phyloP scores from a whole-genome alignment of 305 asterid genomes.

The Fraxinus albicans region DNA sequence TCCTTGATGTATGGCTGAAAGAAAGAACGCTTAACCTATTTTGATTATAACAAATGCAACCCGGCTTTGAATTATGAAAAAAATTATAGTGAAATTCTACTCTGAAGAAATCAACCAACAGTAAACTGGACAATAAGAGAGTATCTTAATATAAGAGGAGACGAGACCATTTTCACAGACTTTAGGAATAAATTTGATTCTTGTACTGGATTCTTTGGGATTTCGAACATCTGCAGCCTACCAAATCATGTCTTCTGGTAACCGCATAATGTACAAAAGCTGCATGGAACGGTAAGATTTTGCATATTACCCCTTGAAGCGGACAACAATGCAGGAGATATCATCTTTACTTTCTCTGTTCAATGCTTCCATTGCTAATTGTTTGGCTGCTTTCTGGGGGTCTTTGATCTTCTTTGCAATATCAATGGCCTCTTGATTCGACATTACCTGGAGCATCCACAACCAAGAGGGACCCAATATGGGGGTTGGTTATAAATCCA shows the following conservation, averaged over 20 bases:
- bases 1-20: constrained; percentile 6
- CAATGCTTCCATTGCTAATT: constrained; percentile 64
- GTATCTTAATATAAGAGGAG: constrained; percentile 26
- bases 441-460: constrained; percentile 56
- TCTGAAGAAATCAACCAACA: constrained; percentile 45
- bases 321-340: constrained; percentile 83
- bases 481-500: not conserved
- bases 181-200: not conserved
- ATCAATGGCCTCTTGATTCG: constrained; percentile 86
- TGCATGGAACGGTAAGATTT: constrained; percentile 14
- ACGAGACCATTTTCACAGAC: constrained; percentile 12
- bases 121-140: constrained; percentile 31
- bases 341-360: constrained; percentile 84
- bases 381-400: constrained; percentile 83
- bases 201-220: not conserved
- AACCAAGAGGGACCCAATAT: not conserved
- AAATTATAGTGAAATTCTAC: constrained; percentile 46
- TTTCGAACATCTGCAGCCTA: constrained; percentile 11
- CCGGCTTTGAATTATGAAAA: constrained; percentile 31
- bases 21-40: constrained; percentile 22
- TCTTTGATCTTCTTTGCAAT: constrained; percentile 62
- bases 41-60: constrained; percentile 42
- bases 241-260: constrained; percentile 5
- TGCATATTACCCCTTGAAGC: constrained; percentile 41
- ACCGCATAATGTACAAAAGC: constrained; percentile 33